Conservation (phyloP, 2,329 filamentous ascomycete species). For the Dendrostoma leiphaemia region DNA sequence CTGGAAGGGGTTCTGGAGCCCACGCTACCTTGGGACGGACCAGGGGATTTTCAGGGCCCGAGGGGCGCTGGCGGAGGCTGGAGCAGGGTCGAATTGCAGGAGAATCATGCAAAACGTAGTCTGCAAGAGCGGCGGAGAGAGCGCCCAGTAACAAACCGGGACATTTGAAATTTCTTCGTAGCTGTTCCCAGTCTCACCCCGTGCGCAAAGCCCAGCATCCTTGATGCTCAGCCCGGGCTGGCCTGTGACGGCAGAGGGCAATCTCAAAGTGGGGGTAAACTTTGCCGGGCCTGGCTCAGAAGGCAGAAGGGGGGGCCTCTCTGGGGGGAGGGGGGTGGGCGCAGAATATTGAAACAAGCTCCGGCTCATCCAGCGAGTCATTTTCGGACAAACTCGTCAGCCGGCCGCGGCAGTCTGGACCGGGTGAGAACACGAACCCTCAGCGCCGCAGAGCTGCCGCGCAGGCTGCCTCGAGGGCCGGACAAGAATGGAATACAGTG, state of each 20-base stretch:
- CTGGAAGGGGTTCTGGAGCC: too few relatives aligned
- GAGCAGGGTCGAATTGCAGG: conserved; percentile 19
- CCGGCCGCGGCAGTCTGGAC: background rate
- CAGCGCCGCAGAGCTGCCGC: background rate
- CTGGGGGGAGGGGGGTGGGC: conserved; percentile 12
- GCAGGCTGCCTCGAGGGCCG: background rate
- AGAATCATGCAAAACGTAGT: conserved; percentile 16
- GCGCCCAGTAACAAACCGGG: conserved; percentile 7
- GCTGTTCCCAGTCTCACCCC: conserved; percentile 1
- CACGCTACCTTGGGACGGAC: background rate
- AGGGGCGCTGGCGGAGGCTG: background rate
- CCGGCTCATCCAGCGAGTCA: conserved; percentile 17
- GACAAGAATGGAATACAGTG: background rate
- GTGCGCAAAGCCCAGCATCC: conserved; percentile 7
- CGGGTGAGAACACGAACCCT: background rate
- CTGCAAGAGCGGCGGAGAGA: conserved; percentile 8
- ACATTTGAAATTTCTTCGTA: conserved; percentile 5
- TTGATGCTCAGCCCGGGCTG: conserved; percentile 7
- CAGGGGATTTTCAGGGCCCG: conserved; percentile 11
- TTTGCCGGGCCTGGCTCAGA: conserved; percentile 5
- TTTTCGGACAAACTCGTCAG: conserved; percentile 12
- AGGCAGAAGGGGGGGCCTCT: conserved; percentile 11
- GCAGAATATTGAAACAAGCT: conserved; percentile 11
- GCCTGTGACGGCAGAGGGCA: conserved; percentile 12
- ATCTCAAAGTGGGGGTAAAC: conserved; percentile 9